Percentiles rank a stretch among this genome's conserved stretches.
These are phyloP conservation scores for Pythium brachiatum DNA, from an alignment of 352 stramenopile genomes.

Conservation along the genomic window DNA sequence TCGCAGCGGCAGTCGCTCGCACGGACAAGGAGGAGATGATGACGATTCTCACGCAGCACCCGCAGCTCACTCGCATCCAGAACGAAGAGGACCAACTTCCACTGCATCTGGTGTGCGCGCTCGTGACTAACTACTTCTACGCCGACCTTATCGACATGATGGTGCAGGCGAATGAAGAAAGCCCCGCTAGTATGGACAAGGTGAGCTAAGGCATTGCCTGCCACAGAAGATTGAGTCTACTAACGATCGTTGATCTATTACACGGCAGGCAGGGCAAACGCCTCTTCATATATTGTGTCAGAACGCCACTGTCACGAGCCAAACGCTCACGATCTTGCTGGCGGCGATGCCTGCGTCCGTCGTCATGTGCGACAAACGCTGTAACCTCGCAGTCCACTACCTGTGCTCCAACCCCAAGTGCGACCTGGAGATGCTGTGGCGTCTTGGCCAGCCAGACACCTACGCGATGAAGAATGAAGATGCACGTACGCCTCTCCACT, in stretches of 20 bases:
- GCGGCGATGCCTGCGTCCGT: slow-evolving; percentile 31
- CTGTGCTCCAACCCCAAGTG: slow-evolving; percentile 45
- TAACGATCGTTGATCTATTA: neutral
- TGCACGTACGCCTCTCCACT: slow-evolving; percentile 36
- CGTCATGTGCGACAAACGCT: slow-evolving; percentile 40
- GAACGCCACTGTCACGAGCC: slow-evolving; percentile 44
- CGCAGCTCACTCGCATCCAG: slow-evolving; percentile 28
- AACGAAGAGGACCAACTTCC: slow-evolving; percentile 44
- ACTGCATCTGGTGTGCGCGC: slow-evolving; percentile 51
- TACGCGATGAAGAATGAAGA: slow-evolving; percentile 46
- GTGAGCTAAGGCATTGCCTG: slow-evolving; percentile 14
- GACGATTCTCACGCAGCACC: slow-evolving; percentile 30
- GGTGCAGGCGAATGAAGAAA: slow-evolving; percentile 37
- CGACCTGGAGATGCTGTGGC: slow-evolving; percentile 42
- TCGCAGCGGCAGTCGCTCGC: slow-evolving; percentile 35
- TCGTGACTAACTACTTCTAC: slow-evolving; percentile 49
- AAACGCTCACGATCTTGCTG: slow-evolving; percentile 37
- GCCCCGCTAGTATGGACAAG: slow-evolving; percentile 36
- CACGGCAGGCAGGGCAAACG: slow-evolving; percentile 33
- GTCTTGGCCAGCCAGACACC: slow-evolving; percentile 29
- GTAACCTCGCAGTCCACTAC: slow-evolving; percentile 49
- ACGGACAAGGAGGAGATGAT: slow-evolving; percentile 57
- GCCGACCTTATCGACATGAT: slow-evolving; percentile 56
- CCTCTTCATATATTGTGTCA: slow-evolving; percentile 52
- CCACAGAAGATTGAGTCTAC: neutral